Evolutionary conservation across 176 grass and related monocot genomes (phyloP).

Genomic region (Triticum turgidum): DNA sequence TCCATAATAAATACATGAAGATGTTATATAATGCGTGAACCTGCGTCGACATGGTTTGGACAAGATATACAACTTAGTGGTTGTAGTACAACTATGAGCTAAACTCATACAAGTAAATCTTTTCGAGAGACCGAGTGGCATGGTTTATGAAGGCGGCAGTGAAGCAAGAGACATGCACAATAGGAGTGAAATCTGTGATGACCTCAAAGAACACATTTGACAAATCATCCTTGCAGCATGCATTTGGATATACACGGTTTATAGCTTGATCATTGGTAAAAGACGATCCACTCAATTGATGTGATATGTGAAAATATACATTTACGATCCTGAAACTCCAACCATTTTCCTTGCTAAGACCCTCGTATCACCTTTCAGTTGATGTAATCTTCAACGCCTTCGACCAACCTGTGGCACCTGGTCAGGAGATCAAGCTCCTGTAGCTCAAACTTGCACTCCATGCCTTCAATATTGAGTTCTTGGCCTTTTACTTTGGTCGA

Average conservation of each 20-base stretch:
- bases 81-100: background rate
- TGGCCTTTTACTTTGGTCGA: background rate
- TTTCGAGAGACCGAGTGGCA: background rate
- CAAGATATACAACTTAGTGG: background rate
- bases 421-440: background rate
- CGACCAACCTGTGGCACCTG: background rate
- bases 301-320: background rate
- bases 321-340: background rate
- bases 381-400: too few relatives aligned
- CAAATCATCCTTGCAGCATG: background rate
- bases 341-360: background rate
- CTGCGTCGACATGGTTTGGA: background rate
- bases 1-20: too few relatives aligned
- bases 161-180: background rate
- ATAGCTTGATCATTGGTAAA: background rate
- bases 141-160: background rate
- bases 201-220: background rate
- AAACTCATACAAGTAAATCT: background rate
- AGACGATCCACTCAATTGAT: background rate
- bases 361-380: background rate
- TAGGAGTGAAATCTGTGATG: background rate
- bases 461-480: background rate
- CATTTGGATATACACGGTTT: background rate
- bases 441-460: constrained; percentile 1
- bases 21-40: too few relatives aligned